A percentile compares a stretch with the other conserved stretches of the same genome.
Evolutionary conservation across 2,329 filamentous ascomycete species (phyloP).

Genomic region (Xylariaceae sp.): DNA sequence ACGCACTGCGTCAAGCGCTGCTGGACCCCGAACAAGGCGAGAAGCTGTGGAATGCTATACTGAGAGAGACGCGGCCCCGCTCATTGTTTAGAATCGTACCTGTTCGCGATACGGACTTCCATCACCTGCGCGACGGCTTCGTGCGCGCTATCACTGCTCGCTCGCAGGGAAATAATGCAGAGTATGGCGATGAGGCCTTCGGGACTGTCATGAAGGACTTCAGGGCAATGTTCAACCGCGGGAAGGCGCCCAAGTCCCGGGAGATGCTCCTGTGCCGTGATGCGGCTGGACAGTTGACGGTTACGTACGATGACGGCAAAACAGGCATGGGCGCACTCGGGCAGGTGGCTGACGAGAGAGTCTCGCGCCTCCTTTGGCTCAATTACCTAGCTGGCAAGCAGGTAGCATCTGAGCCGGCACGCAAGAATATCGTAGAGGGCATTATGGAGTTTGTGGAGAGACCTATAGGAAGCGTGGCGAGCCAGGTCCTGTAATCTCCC

Average conservation of each 20-base stretch:
- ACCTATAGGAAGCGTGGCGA: slow-evolving; percentile 79
- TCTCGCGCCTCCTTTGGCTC: slow-evolving; percentile 79
- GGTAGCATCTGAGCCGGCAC: slow-evolving; percentile 77
- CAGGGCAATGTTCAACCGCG: slow-evolving; percentile 73
- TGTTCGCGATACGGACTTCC: slow-evolving; percentile 90
- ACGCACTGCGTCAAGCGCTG: slow-evolving; percentile 61
- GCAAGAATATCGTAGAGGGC: slow-evolving; percentile 78
- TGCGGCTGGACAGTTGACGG: slow-evolving; percentile 56
- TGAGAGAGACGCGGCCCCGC: slow-evolving; percentile 62
- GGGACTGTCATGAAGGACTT: slow-evolving; percentile 70
- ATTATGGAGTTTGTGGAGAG: slow-evolving; percentile 82
- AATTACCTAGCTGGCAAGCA: slow-evolving; percentile 82
- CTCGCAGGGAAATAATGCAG: slow-evolving; percentile 51
- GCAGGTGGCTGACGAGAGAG: slow-evolving; percentile 67
- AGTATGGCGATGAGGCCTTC: slow-evolving; percentile 67
- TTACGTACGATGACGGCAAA: slow-evolving; percentile 58
- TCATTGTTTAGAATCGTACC: slow-evolving; percentile 80
- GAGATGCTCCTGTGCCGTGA: slow-evolving; percentile 70
- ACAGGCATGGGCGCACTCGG: slow-evolving; percentile 56
- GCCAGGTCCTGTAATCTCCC: slow-evolving; percentile 55
- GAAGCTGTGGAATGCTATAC: slow-evolving; percentile 66
- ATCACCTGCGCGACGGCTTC: slow-evolving; percentile 85
- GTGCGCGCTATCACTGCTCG: slow-evolving; percentile 76
- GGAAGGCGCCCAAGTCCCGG: slow-evolving; percentile 72
- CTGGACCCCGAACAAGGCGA: slow-evolving; percentile 65